phyloP scores from a whole-genome alignment of 345 rosid species.

The Psidium guajava region DNA sequence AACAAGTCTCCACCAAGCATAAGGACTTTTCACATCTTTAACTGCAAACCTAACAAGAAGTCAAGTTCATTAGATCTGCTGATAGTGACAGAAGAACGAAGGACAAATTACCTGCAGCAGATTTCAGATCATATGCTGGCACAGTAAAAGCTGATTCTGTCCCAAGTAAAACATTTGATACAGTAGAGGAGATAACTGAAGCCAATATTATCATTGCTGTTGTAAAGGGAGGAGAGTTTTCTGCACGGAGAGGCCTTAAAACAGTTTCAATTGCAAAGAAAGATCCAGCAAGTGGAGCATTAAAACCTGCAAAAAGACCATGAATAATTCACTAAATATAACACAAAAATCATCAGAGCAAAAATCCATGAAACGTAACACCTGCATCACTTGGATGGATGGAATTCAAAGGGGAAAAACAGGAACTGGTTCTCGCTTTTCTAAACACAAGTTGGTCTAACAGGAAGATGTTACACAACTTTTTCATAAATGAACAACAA shows the following conservation, averaged over 20 bases:
- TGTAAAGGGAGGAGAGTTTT: conserved; percentile 95
- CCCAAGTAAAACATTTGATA: conserved; percentile 81
- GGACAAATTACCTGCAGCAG: conserved; percentile 69
- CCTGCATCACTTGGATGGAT: neutral
- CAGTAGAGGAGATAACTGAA: conserved; percentile 92
- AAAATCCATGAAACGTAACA: neutral
- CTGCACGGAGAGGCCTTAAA: conserved; percentile 82
- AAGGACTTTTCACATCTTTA: neutral
- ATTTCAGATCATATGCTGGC: conserved; percentile 88
- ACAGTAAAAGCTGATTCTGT: conserved; percentile 89
- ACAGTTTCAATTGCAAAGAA: conserved; percentile 97
- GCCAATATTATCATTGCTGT: conserved; percentile 97
- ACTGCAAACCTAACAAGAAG: neutral
- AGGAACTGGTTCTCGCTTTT: neutral
- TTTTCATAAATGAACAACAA: neutral
- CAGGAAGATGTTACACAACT: neutral
- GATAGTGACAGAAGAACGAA: neutral
- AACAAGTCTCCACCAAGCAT: neutral
- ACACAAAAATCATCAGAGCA: neutral
- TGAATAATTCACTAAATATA: neutral
- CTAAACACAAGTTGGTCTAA: neutral
- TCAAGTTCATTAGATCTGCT: neutral
- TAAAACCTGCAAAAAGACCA: conserved; percentile 54
- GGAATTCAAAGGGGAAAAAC: neutral
- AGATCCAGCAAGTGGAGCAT: conserved; percentile 98